A percentile compares a stretch with the other conserved stretches of the same genome.
phyloP scores from a whole-genome alignment of 768 basidiomycete species.

The Boletus huronensis region DNA sequence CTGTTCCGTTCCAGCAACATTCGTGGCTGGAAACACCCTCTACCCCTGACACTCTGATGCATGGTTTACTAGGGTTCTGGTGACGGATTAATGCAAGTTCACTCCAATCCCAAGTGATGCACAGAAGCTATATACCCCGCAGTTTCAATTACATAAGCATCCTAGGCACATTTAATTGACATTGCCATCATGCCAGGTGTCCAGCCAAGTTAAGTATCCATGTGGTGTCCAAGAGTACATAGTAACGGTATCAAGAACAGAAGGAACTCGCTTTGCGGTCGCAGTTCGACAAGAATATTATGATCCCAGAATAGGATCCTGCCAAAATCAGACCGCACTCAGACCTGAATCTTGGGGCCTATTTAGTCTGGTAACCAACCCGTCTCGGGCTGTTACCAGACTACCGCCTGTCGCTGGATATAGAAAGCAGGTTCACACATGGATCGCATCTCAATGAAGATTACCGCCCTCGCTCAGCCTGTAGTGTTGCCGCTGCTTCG shows the following conservation, averaged over 20 bases:
- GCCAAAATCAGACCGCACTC: neutral
- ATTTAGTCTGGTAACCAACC: no score
- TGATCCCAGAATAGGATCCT: neutral
- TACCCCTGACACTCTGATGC: no score
- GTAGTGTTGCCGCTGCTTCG: no score
- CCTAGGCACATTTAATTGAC: no score
- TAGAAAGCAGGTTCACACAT: neutral
- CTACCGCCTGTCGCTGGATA: no score
- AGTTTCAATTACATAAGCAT: neutral
- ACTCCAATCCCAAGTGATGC: neutral
- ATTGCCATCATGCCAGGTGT: no score
- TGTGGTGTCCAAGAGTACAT: neutral
- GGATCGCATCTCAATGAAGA: neutral
- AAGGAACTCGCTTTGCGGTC: neutral
- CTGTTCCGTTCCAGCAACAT: no score
- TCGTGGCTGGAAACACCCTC: no score
- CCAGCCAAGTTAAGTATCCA: neutral
- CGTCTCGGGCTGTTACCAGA: no score
- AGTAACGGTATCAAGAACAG: neutral
- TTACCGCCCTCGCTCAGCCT: neutral
- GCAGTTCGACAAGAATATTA: neutral
- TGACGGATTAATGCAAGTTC: neutral
- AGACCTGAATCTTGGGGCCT: neutral
- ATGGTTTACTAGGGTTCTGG: neutral
- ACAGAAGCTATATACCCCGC: no score